Conservation (phyloP, 1,284 basidiomycete genomes). For the Cutaneotrichosporon spelunceum region DNA sequence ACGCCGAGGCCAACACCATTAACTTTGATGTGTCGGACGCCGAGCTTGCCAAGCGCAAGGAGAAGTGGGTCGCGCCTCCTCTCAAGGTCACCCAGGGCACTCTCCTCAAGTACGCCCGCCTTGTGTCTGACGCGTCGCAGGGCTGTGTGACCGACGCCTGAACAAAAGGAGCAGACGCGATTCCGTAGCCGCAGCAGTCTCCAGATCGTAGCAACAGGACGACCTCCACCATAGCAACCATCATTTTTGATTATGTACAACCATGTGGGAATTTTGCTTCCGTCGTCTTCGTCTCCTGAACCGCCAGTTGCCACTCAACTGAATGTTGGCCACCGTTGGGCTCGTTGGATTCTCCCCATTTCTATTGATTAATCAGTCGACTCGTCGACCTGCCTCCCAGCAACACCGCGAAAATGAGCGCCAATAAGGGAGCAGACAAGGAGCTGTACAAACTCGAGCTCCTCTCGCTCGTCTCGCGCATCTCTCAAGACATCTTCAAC, state of each 20-base stretch:
- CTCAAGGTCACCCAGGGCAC: slow-evolving; percentile 81
- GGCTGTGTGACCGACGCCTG: slow-evolving; percentile 47
- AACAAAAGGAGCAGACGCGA: slow-evolving; percentile 1
- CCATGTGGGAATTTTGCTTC: slow-evolving; percentile 13
- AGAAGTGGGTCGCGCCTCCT: slow-evolving; percentile 75
- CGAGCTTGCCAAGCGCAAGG: slow-evolving; percentile 67
- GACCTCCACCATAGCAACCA: background rate
- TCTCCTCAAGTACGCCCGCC: slow-evolving; percentile 80
- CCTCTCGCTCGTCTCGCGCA: slow-evolving; percentile 80
- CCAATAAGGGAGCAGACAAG: slow-evolving; percentile 60
- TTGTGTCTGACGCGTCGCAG: slow-evolving; percentile 67
- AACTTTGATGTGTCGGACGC: slow-evolving; percentile 76
- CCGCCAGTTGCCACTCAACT: background rate
- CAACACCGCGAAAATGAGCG: slow-evolving; percentile 1
- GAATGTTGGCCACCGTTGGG: background rate
- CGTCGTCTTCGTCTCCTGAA: background rate
- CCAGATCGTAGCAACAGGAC: background rate
- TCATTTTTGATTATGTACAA: slow-evolving; percentile 3
- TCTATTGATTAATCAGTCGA: background rate
- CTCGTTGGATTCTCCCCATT: background rate
- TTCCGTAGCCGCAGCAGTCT: background rate
- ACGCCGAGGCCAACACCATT: slow-evolving; percentile 73
- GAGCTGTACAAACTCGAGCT: slow-evolving; percentile 87
- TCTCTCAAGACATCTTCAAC: slow-evolving; percentile 86
- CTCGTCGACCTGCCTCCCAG: background rate